Percentiles rank a stretch among this genome's conserved stretches.
These are phyloP conservation scores for Hyphodiscus sp. DNA, from an alignment of 2,329 filamentous ascomycete species.

Conservation along the genomic window DNA sequence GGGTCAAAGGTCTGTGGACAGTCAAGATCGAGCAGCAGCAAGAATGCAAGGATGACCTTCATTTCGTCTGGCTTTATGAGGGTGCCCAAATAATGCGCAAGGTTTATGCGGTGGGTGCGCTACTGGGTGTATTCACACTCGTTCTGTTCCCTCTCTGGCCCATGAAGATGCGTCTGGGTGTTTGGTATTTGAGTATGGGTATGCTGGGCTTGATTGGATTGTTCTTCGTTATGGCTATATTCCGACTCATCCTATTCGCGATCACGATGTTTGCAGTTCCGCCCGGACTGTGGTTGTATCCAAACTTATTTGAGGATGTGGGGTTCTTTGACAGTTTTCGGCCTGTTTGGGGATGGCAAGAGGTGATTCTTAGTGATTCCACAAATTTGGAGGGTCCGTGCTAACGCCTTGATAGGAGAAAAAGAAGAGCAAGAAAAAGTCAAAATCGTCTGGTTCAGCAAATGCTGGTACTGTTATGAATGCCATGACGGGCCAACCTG, in stretches of 20 bases:
- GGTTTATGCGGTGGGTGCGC: conserved; percentile 77
- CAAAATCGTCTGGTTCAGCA: conserved; percentile 26
- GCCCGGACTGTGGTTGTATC: conserved; percentile 95
- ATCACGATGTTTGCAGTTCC: conserved; percentile 78
- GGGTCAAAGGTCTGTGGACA: conserved; percentile 92
- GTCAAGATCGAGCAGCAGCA: conserved; percentile 96
- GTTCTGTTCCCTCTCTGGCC: conserved; percentile 98
- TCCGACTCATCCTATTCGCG: conserved; percentile 90
- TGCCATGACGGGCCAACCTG: conserved; percentile 30
- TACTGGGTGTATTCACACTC: conserved; percentile 76
- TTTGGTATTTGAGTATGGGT: conserved; percentile 96
- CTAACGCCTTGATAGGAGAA: conserved; percentile 24
- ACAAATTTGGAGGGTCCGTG: not conserved
- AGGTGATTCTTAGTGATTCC: conserved; percentile 49
- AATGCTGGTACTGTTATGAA: conserved; percentile 24
- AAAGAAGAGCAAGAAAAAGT: conserved; percentile 33
- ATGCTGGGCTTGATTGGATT: conserved; percentile 83
- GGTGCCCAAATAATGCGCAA: conserved; percentile 91
- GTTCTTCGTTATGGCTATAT: conserved; percentile 97
- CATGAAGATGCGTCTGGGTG: conserved; percentile 79
- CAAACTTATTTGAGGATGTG: conserved; percentile 96
- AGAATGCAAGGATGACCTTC: conserved; percentile 77
- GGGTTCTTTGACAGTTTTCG: conserved; percentile 97
- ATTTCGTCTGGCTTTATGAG: conserved; percentile 97
- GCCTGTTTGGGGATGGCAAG: conserved; percentile 96